Evolutionary conservation across 2,329 filamentous ascomycete species (phyloP), one percentile per base, ranked within the genome.

Genomic region (Ramularia endophylla): DNA sequence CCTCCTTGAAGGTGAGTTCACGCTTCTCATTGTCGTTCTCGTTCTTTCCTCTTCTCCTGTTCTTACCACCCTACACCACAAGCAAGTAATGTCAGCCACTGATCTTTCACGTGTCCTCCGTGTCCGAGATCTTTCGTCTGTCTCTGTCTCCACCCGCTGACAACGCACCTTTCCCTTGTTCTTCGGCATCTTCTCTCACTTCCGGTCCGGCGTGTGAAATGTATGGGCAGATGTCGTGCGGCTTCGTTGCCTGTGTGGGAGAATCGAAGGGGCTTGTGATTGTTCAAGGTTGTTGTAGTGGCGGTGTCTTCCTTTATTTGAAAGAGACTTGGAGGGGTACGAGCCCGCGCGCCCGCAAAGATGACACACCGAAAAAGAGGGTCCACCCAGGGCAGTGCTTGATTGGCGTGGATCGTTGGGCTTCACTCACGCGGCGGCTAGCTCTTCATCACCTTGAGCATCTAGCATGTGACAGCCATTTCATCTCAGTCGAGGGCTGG

Each of bases 1-100:
- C 90, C 69, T 97, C 92, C 74, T 95, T 95, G 82, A 97, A 97
- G 63, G 87, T 90, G 62, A 97, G 78, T 70, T 97, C 90, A 69
- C 90, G 89, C 78, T 95, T 95, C 75, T 95, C 89, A 66, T 95
- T 94, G 76, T 97, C 92, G 73, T 92, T 94, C 59, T 66, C 64
- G 54, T 66, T 66, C 62, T 95, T 97, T 73, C 90, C 90, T 74
- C 92, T 81, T 80, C 90, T 85, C 71, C 90, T 78, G 74, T 97
- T 97, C 80, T 97, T 97, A 74, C 90, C 90, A 70, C 90, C 90
- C 87, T 60, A 36, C 36, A 31, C 22, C 22, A 25, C 22, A 25
- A 28, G n/a, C n/a, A n/a, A 8, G 19, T 13, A 15, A 17, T 12
- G 35, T 48, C 40, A 48, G 44, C 38, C 37, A 18, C 11, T 25